These are phyloP conservation scores for Fusarium continuum DNA, from an alignment of 2,329 filamentous ascomycete species.

Conservation along the genomic window DNA sequence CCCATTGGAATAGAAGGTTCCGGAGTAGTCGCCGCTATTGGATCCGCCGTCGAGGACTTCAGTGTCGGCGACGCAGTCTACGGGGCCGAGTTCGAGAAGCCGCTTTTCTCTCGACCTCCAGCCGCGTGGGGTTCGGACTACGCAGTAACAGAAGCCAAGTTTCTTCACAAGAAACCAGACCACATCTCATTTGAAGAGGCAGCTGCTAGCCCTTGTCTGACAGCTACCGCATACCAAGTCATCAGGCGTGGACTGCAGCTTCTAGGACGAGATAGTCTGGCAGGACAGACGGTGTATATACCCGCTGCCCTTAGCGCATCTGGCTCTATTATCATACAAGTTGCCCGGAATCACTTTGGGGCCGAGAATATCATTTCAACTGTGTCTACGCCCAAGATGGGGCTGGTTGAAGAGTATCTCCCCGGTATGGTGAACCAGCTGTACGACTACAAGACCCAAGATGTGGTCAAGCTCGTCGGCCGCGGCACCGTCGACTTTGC, in stretches of 20 bases:
- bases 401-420: slow-evolving; percentile 53
- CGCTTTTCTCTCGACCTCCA: slow-evolving; percentile 43
- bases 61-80: slow-evolving; percentile 52
- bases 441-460: slow-evolving; percentile 59
- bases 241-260: slow-evolving; percentile 52
- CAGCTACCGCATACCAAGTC: slow-evolving; percentile 56
- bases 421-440: slow-evolving; percentile 59
- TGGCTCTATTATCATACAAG: slow-evolving; percentile 57
- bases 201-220: slow-evolving; percentile 49
- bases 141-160: slow-evolving; percentile 47
- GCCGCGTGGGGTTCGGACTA: slow-evolving; percentile 55
- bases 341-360: slow-evolving; percentile 60
- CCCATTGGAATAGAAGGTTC: slow-evolving; percentile 46
- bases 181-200: slow-evolving; percentile 49
- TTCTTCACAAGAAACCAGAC: slow-evolving; percentile 48
- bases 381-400: slow-evolving; percentile 61
- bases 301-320: slow-evolving; percentile 60
- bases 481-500: slow-evolving; percentile 59
- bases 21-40: slow-evolving; percentile 47
- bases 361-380: slow-evolving; percentile 60
- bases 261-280: slow-evolving; percentile 50
- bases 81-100: slow-evolving; percentile 50
- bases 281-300: slow-evolving; percentile 62
- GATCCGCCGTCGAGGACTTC: slow-evolving; percentile 41
- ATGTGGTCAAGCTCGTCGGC: slow-evolving; percentile 50